Conservation (phyloP, 1,139 yeast species). For the Zygoascus meyerae region DNA sequence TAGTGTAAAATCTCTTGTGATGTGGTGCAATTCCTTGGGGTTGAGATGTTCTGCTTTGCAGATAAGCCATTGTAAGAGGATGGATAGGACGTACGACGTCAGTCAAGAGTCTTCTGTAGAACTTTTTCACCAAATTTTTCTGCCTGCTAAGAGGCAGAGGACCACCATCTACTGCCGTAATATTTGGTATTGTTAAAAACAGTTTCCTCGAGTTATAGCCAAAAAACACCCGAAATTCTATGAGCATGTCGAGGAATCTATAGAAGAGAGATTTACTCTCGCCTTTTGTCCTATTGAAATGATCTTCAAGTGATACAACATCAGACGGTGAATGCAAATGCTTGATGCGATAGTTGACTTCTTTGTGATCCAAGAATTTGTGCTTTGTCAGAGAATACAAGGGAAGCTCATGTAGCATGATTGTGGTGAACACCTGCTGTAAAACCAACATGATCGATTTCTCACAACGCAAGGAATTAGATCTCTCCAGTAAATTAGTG, state of each 20-base stretch:
- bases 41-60: constrained; percentile 13
- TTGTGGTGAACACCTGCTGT: constrained; percentile 15
- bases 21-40: constrained; percentile 10
- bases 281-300: constrained; percentile 5
- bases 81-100: constrained; percentile 20
- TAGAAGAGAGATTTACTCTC: constrained; percentile 14
- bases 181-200: constrained; percentile 14
- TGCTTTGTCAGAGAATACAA: constrained; percentile 14
- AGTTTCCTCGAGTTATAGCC: constrained; percentile 22
- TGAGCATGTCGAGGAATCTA: constrained; percentile 18
- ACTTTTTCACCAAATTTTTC: constrained; percentile 17
- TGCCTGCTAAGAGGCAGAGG: constrained; percentile 20
- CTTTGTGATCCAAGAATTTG: constrained; percentile 2
- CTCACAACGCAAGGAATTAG: constrained; percentile 15
- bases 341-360: constrained; percentile 13
- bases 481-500: constrained; percentile 12
- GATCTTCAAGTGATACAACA: constrained; percentile 11
- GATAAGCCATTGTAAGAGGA: constrained; percentile 17
- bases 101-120: constrained; percentile 14
- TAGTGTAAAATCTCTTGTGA: constrained; percentile 15
- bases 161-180: constrained; percentile 21
- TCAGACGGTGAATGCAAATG: constrained; percentile 18
- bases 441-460: constrained; percentile 14
- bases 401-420: constrained; percentile 20
- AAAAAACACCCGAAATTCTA: constrained; percentile 8